These are phyloP conservation scores for Otatea glauca DNA, from an alignment of 176 grass and related monocot species.

Conservation along the genomic window DNA sequence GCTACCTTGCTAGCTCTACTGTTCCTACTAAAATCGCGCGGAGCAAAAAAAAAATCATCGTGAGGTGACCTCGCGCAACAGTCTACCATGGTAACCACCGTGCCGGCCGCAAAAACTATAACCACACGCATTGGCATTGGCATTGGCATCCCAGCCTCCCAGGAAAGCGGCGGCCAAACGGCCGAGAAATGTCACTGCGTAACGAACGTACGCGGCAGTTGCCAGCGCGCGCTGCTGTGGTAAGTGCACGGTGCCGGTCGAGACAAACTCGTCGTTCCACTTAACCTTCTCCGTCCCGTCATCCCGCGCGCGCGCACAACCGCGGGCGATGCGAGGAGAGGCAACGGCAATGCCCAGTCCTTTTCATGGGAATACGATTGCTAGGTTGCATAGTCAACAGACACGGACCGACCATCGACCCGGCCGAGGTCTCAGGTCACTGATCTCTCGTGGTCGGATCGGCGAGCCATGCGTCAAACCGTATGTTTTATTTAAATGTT, in stretches of 20 bases:
- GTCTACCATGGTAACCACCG: not conserved
- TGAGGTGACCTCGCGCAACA: not conserved
- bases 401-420: no score
- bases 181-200: no score
- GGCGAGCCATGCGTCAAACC: no score
- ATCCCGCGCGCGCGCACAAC: not conserved
- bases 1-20: not conserved
- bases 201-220: not conserved
- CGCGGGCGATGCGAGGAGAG: not conserved
- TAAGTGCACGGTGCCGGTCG: not conserved
- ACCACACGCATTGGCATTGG: not conserved
- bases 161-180: not conserved
- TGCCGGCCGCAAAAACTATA: not conserved
- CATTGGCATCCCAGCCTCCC: no score
- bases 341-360: not conserved
- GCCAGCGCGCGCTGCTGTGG: not conserved
- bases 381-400: no score
- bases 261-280: not conserved
- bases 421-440: no score
- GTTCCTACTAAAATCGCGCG: not conserved
- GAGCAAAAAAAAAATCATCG: not conserved
- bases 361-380: no score
- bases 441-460: no score
- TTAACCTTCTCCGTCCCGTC: not conserved
- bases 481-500: no score